Evolutionary conservation across 108 stramenopile genomes (phyloP), one percentile per base, ranked within the genome.

Genomic region (Aurantiochytrium sp.): DNA sequence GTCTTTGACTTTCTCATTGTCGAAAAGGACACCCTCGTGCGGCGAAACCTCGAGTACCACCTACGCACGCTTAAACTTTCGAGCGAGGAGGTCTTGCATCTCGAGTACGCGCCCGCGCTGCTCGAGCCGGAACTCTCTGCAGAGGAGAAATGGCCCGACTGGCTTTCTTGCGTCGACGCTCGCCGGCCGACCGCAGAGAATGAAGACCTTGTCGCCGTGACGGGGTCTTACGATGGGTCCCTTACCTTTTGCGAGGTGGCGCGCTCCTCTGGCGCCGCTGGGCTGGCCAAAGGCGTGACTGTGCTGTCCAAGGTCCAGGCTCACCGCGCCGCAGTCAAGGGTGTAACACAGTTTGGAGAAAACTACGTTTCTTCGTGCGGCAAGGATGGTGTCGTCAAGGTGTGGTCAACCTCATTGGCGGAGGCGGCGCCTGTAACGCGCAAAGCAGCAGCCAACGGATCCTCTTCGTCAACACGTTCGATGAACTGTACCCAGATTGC

Each of bases 71-170:
- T 59, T 5, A 60, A 59, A 21, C 59, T 59, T 59, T 59, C 59
- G 6, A 42, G 19, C 25, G 58, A 88, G 35, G 87, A 88, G 21
- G 58, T 60, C 19, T 59, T 88, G 6, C 35, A 88, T n/a, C 87
- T 60, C 59, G 59, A 29, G 59, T 59, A 59, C 35, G 58, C 87
- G 16, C 87, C 87, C 21, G 87, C 76, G 76, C 45, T 83, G 19
- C 45, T 53, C 23, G 49, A 47, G 49, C 76, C 76, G 18, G 76
- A 83, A 2, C 51, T 83, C 49, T 53, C 49, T 6, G 76, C 76
- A 8, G 76, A 83, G 76, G 10, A 53, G 23, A 53, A 83, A 23
- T 83, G 76, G 76, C 76, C 76, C n/a, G 76, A 83, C 51, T 83
- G 76, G 76, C 45, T 83, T 88, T 35, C 44, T 14, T 42, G 87